phyloP scores from a whole-genome alignment of 768 basidiomycete species.

The Cyclocybe cylindracea region DNA sequence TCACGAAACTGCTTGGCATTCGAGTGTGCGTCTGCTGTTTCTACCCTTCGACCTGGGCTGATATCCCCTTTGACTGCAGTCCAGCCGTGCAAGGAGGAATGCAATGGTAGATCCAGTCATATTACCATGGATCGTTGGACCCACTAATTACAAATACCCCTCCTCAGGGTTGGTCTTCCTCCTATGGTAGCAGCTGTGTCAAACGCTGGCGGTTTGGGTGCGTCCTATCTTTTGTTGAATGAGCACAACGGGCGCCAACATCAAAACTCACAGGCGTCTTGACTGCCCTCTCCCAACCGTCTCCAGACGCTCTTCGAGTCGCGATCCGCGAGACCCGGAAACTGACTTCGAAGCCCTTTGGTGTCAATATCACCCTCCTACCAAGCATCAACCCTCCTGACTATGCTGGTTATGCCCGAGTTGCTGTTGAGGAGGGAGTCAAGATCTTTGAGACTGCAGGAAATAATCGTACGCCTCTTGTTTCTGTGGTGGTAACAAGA shows the following conservation, averaged over 20 bases:
- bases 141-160: not conserved
- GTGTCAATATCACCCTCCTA: conserved; percentile 85
- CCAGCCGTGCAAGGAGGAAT: conserved; percentile 88
- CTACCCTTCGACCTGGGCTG: not conserved
- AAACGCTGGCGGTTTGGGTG: conserved; percentile 81
- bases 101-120: conserved; percentile 65
- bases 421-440: conserved; percentile 86
- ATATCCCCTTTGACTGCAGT: conserved; percentile 31
- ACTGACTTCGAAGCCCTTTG: conserved; percentile 75
- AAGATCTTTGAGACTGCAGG: conserved; percentile 92
- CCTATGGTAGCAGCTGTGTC: conserved; percentile 75
- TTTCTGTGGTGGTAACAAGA: not conserved
- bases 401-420: conserved; percentile 81
- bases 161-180: conserved; percentile 78
- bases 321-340: conserved; percentile 80
- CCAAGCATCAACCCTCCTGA: conserved; percentile 91
- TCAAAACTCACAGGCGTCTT: conserved; percentile 56
- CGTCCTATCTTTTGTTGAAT: conserved; percentile 13
- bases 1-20: conserved; percentile 69
- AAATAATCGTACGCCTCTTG: conserved; percentile 67
- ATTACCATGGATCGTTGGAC: not conserved
- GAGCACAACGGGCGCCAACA: not conserved
- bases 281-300: conserved; percentile 88
- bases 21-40: conserved; percentile 50
- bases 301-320: conserved; percentile 73